A percentile compares a stretch with the other conserved stretches of the same genome.
Conservation (phyloP, 139 green algal species). For the Edaphochlamys debaryana region DNA sequence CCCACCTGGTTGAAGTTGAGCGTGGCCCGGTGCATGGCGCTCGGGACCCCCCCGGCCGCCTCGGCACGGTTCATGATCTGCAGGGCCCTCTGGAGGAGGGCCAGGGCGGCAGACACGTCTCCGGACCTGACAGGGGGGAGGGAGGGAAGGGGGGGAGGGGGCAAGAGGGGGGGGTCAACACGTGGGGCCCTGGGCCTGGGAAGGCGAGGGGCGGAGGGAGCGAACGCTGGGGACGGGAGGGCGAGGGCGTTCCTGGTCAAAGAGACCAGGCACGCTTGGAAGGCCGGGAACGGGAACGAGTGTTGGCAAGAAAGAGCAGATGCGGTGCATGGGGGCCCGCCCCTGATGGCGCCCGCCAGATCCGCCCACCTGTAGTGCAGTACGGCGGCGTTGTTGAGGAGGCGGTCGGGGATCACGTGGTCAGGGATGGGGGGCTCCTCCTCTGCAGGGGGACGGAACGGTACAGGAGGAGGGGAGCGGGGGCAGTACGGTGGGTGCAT, state of each 20-base stretch:
- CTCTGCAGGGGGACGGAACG: neutral
- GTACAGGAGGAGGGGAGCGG: neutral
- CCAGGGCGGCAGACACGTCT: slow-evolving; percentile 48
- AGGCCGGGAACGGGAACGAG: no score
- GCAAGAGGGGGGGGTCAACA: no score
- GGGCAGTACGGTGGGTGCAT: no score
- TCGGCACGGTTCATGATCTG: no score
- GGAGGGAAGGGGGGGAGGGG: neutral
- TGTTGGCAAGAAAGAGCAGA: no score
- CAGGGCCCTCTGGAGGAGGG: slow-evolving; percentile 47
- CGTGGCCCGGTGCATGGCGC: slow-evolving; percentile 64
- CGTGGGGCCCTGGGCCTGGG: no score
- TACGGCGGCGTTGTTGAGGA: slow-evolving; percentile 92
- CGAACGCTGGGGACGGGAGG: no score
- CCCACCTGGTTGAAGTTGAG: slow-evolving; percentile 88
- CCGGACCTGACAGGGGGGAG: slow-evolving; percentile 47
- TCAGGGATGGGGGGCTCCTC: slow-evolving; percentile 10
- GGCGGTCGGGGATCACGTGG: slow-evolving; percentile 52
- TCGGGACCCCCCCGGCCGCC: slow-evolving; percentile 10
- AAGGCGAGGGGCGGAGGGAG: no score
- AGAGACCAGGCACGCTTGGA: no score
- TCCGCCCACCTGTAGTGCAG: slow-evolving; percentile 65
- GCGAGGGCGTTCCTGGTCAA: no score
- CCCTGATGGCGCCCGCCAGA: no score
- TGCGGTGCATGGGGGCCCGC: no score